Evolutionary conservation across 2,329 filamentous ascomycete genomes (phyloP).

Genomic region (Aspergillus sp.): DNA sequence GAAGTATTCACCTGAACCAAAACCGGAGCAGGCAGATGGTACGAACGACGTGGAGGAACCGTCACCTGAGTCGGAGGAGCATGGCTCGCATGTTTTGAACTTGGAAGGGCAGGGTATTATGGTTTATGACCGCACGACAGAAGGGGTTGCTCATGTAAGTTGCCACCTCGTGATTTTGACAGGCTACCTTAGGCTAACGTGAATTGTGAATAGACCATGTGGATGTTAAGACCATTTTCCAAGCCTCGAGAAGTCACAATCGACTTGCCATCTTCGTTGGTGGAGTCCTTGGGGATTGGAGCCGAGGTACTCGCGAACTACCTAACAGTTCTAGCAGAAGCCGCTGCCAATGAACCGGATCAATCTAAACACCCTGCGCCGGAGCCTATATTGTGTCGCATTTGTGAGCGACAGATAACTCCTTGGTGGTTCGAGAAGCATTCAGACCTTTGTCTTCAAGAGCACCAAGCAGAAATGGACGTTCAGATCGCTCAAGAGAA

Average conservation of each 20-base stretch:
- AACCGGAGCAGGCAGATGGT: constrained; percentile 19
- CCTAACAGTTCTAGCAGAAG: constrained; percentile 83
- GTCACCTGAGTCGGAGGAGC: constrained; percentile 39
- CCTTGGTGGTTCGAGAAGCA: constrained; percentile 99
- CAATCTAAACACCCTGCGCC: constrained; percentile 76
- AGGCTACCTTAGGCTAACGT: constrained; percentile 19
- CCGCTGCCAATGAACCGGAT: constrained; percentile 70
- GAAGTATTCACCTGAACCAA: constrained; percentile 42
- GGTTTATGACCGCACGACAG: constrained; percentile 87
- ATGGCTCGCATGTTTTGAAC: constrained; percentile 62
- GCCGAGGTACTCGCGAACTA: constrained; percentile 94
- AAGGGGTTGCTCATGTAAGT: constrained; percentile 86
- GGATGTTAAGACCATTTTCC: constrained; percentile 95
- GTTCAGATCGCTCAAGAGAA: constrained; percentile 94
- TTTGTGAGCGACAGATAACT: constrained; percentile 94
- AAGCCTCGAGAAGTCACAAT: constrained; percentile 91
- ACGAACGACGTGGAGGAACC: constrained; percentile 36
- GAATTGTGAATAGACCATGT: constrained; percentile 74
- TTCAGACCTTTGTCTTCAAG: constrained; percentile 91
- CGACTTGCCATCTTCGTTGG: constrained; percentile 82
- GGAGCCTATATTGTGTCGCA: constrained; percentile 84
- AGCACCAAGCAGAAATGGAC: constrained; percentile 96
- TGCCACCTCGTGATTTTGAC: neutral
- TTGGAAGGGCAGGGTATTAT: constrained; percentile 97
- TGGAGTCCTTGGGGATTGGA: constrained; percentile 90